Percentiles rank a stretch among this genome's conserved stretches.
Conservation (phyloP, 1,284 basidiomycete genomes). For the Cutaneotrichosporon dermatis region DNA sequence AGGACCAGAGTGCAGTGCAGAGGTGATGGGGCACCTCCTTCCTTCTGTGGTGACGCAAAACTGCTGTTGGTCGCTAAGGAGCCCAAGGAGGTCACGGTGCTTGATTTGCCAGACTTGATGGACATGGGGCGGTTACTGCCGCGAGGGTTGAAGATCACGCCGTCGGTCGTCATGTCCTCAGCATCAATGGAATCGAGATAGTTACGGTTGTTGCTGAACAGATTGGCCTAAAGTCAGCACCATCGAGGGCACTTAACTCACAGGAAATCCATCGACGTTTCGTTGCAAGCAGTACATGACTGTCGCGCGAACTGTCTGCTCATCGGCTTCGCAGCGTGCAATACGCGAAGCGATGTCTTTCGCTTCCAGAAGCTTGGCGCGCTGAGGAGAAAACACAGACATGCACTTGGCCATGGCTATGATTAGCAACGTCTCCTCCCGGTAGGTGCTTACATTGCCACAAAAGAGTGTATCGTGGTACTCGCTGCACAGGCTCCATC, state of each 20-base stretch:
- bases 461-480: conserved; percentile 90
- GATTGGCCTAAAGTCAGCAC: conserved; percentile 53
- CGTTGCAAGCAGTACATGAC: conserved; percentile 81
- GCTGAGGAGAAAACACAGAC: conserved; percentile 68
- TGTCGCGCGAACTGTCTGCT: conserved; percentile 81
- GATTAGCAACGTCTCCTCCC: neutral
- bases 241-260: conserved; percentile 30
- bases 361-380: conserved; percentile 77
- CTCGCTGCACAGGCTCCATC: conserved; percentile 99
- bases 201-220: conserved; percentile 78
- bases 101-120: conserved; percentile 5
- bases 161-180: conserved; percentile 67
- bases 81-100: conserved; percentile 53
- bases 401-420: conserved; percentile 79
- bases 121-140: conserved; percentile 23
- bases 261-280: conserved; percentile 84
- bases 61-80: conserved; percentile 53
- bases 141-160: conserved; percentile 10
- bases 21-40: conserved; percentile 11
- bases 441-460: conserved; percentile 58
- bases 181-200: conserved; percentile 94
- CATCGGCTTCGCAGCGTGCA: conserved; percentile 86
- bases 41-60: conserved; percentile 8
- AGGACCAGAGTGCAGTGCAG: conserved; percentile 87
- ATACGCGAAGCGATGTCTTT: conserved; percentile 84